Evolutionary conservation across 2,329 filamentous ascomycete species (phyloP), one percentile per base, ranked within the genome.

Genomic region (Colletotrichum filicis): DNA sequence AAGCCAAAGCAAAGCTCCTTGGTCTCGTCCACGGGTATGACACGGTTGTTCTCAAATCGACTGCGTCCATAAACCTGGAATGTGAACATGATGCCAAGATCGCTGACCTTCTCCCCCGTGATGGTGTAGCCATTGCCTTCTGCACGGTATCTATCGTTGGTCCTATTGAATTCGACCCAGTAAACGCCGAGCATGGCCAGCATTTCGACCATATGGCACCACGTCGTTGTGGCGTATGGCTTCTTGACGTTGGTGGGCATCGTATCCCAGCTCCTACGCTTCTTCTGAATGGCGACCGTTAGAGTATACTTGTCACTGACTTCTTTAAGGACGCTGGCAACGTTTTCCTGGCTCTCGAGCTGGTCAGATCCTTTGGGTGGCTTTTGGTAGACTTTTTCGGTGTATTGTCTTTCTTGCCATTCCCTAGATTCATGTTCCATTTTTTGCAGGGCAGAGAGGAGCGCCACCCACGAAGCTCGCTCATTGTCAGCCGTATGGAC

Each of bases 121-220:
- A 89, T 80, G 73, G 88, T 82, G 77, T 85, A 89, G 3, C 88
- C 88, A 74, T 90, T 90, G 26, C 88, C 88, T 67, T 89, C 87
- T 4, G 85, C 88, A n/a, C 85, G 85, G 62, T 90, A 87, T 22
- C 85, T 85, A 75, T 89, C 86, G 14, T 79, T 80, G 9, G 79
- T 84, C 42, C 87, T 83, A 75, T 90, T 87, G 75, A 91, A 91
- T 66, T 88, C 86, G 74, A 87, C 88, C 89, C 89, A 91, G 78
- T 91, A 85, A 8, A 91, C 83, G 8, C 89, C 88, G 19, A 90
- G 80, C 70, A 87, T 85, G 5, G 87, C 87, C 30, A 87, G 83
- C 72, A 90, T 86, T 80, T 90, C 88, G 35, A 90, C 79, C 4
- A 89, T 78, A 74, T 90, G 88, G 67, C 85, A 88, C 73, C 90